These are phyloP conservation scores for Cyberlindnera misumaiensis DNA, from an alignment of 805 yeast species.

Conservation along the genomic window DNA sequence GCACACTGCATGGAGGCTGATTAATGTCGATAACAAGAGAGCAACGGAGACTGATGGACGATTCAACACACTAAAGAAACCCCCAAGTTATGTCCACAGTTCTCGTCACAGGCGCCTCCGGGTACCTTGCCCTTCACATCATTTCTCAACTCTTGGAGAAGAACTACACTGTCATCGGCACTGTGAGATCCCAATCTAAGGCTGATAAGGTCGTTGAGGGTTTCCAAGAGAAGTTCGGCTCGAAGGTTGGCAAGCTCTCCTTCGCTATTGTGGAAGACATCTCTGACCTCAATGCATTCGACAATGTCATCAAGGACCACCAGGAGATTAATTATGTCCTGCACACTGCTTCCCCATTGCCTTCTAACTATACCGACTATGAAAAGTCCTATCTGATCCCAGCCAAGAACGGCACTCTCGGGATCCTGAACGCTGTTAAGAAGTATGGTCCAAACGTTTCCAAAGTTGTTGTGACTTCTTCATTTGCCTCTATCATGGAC, in stretches of 20 bases:
- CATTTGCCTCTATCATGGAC: constrained; percentile 39
- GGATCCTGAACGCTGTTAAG: constrained; percentile 43
- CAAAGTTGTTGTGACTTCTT: constrained; percentile 46
- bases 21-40: too few species aligned
- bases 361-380: constrained; percentile 33
- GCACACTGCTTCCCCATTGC: constrained; percentile 60
- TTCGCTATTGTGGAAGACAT: constrained; percentile 46
- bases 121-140: constrained; percentile 42
- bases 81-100: constrained; percentile 19
- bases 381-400: constrained; percentile 49
- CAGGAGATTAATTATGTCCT: constrained; percentile 47
- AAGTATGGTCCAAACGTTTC: constrained; percentile 33
- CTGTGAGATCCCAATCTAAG: constrained; percentile 36
- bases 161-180: constrained; percentile 37
- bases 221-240: constrained; percentile 23
- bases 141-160: constrained; percentile 30
- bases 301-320: constrained; percentile 35
- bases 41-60: too few species aligned
- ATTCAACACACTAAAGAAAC: not conserved
- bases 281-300: constrained; percentile 36
- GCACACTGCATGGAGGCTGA: too few species aligned
- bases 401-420: constrained; percentile 47
- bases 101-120: constrained; percentile 44
- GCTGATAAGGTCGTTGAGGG: constrained; percentile 26
- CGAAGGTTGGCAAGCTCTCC: constrained; percentile 30